A percentile compares a stretch with the other conserved stretches of the same genome.
Conservation (phyloP, 305 asterid genomes). For the Fraxinus dipetala region DNA sequence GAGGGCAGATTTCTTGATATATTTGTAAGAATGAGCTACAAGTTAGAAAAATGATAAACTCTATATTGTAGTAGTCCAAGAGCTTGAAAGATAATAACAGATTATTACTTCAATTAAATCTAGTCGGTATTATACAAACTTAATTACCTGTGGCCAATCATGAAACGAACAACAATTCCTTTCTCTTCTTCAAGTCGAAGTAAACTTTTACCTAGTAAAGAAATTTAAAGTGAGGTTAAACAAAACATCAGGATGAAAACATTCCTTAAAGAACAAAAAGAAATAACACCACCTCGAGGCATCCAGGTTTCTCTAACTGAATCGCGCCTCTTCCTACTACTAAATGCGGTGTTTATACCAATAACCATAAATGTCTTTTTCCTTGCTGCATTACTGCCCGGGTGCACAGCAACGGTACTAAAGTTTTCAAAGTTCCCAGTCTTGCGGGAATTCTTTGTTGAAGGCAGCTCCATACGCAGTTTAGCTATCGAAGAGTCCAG, state of each 20-base stretch:
- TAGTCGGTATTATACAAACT: neutral
- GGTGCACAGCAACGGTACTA: conserved; percentile 8
- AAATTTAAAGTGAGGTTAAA: neutral
- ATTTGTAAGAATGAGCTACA: neutral
- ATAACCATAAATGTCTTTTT: conserved; percentile 66
- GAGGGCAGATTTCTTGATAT: neutral
- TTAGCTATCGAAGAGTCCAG: conserved; percentile 50
- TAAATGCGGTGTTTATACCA: conserved; percentile 83
- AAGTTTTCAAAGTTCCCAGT: conserved; percentile 29
- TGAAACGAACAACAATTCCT: conserved; percentile 76
- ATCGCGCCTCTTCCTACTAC: conserved; percentile 86
- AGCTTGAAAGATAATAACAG: neutral
- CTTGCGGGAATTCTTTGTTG: conserved; percentile 30
- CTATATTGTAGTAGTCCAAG: neutral
- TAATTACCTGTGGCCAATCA: conserved; percentile 79
- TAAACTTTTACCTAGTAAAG: conserved; percentile 51
- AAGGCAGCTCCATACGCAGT: conserved; percentile 51
- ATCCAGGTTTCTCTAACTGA: conserved; percentile 85
- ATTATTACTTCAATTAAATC: neutral
- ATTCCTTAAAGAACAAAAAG: neutral
- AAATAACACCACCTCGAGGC: conserved; percentile 57
- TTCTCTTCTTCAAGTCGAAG: conserved; percentile 67
- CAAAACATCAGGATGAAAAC: neutral
- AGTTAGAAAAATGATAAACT: neutral
- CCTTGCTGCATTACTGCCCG: conserved; percentile 10